Evolutionary conservation across 176 grass and related monocot species (phyloP), one percentile per base, ranked within the genome.

Genomic region (Secale cereale): DNA sequence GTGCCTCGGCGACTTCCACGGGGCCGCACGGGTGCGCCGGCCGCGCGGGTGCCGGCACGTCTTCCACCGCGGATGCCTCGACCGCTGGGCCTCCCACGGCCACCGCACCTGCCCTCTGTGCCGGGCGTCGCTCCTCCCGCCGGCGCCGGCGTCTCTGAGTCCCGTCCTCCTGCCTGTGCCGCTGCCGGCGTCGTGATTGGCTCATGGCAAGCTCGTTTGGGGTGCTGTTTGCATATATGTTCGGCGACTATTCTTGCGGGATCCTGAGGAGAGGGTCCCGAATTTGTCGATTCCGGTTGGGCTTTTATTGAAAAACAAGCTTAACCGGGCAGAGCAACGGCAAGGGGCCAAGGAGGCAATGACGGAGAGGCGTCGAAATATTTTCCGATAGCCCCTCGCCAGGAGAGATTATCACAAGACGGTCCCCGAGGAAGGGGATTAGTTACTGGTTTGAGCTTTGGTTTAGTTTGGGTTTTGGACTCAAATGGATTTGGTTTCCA

Each of bases 61-160:
- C 25, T 95, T 98, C 89, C 96, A 98, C 91, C 89, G 89, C 52
- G 81, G 56, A 0, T 98, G 93, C 85, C 87, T 98, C 22, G 93
- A 98, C 82, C 78, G 85, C 11, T 98, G 96, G 96, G 88, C 92
- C 7, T 74, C 86, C 7, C 87, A 94, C 87, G 95, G 89, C 3
- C 89, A 85, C 32, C 66, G 85, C 64, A 98, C 93, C 22, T 98
- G 95, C 91, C 96, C 93, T 43, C 87, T 98, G 6, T 98, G 96
- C 88, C 89, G 93, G 45, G 67, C 93, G 59, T 65, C 63, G 32
- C 89, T 98, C 22, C 69, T 94, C 5, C 90, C 76, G 52, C 80
- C 62, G 48, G 33, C 74, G 79, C 6, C n/a, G 82, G 10, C 61
- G 26, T 27, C 59, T 62, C 23, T 27, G 10, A 5, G 59, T 12